Evolutionary conservation across 225 moss, liverwort and hornwort genomes (phyloP), one percentile per base, ranked within the genome.

Genomic region (Straminergon stramineum): DNA sequence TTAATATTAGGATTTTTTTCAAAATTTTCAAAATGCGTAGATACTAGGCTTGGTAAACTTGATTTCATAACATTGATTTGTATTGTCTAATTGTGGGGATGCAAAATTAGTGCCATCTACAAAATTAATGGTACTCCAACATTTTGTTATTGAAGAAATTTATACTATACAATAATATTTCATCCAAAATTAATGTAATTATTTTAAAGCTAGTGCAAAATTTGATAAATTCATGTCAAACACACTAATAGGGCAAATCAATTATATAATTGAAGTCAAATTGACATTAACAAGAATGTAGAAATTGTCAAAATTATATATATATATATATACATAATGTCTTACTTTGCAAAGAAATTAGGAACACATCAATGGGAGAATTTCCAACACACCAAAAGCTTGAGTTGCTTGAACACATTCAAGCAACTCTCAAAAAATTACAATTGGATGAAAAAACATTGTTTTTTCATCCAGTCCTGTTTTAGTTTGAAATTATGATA

Each of bases 191-290:
- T 31, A 19, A 18, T 31, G 0, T 48, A 4, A 17, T 11, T 48
- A 31, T 31, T 31, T 4, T 18, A 18, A 0, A 51, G 1, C 4
- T 48, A 45, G 6, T 75, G 6, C 4, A 2, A 2, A 7, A 2
- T 51, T 75, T 20, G 7, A 31, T 51, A 51, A 45, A 73, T 73
- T 20, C 51, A 13, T 75, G 7, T 32, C 13, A 39, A 1, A 75
- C 7, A 13, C 12, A 75, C 13, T 51, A 31, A 4, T 12, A 32
- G 0, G 0, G 21, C 75, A 52, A 75, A 75, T 52, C 13, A 32
- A 32, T 0, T 75, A 0, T 20, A 1, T 13, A 52, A 20, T 7
- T 32, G 8, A 75, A 1, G 19, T 51, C 19, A 51, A 75, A 75
- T 48, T 75, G 31, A 48, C 7, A 51, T 71, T 9, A 26, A 8